phyloP scores from a whole-genome alignment of 2,329 filamentous ascomycete species.

The Periconia digitata region DNA sequence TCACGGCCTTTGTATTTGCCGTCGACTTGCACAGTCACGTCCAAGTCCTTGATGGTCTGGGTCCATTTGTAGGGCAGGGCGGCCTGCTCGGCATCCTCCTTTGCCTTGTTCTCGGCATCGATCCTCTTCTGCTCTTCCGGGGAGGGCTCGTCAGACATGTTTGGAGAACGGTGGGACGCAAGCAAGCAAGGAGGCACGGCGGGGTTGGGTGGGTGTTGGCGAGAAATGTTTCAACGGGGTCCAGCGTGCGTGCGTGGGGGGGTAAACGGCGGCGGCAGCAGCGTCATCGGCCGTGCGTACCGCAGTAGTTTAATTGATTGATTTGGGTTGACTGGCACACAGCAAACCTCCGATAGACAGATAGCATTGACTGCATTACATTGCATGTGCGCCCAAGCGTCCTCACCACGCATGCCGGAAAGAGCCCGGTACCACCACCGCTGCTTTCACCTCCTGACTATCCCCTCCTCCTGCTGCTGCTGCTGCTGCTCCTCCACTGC shows the following conservation, averaged over 20 bases:
- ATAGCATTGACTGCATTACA: no score
- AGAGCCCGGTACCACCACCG: neutral
- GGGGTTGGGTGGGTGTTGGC: neutral
- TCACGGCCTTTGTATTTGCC: constrained; percentile 83
- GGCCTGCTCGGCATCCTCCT: constrained; percentile 84
- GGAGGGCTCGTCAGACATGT: constrained; percentile 49
- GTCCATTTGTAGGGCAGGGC: constrained; percentile 96
- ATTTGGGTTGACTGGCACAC: no score
- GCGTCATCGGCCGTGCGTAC: constrained; percentile 11
- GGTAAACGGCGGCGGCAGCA: neutral
- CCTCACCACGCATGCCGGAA: constrained; percentile 6
- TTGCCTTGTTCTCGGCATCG: constrained; percentile 63
- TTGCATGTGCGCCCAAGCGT: neutral
- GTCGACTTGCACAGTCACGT: constrained; percentile 76
- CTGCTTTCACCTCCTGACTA: constrained; percentile 1
- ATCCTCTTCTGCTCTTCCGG: constrained; percentile 57
- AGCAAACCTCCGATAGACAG: no score
- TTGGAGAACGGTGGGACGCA: constrained; percentile 1
- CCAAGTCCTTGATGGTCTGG: constrained; percentile 86
- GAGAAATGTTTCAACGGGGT: neutral
- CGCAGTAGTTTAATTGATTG: no score
- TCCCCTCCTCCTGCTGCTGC: constrained; percentile 3
- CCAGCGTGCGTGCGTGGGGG: neutral
- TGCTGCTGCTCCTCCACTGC: constrained; percentile 4
- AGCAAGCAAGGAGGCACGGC: neutral